Evolutionary conservation across 768 basidiomycete genomes (phyloP), one percentile per base, ranked within the genome.

Genomic region (Lepiota subincarnata): DNA sequence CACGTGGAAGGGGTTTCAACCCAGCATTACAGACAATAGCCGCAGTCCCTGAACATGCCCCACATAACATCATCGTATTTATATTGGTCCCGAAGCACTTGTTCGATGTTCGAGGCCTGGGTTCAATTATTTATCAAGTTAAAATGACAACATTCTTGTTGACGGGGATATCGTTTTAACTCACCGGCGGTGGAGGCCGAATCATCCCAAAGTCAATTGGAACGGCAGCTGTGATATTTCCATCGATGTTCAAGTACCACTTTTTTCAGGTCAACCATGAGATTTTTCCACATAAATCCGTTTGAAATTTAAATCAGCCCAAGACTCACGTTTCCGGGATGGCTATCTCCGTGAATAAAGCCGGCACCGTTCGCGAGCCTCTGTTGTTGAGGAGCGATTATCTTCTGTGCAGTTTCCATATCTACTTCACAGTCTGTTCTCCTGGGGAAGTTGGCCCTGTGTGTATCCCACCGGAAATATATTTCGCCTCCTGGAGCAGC

Each of bases 401-500:
- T 26, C 18, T 12, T 19, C n/a, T 6, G 11, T n/a, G 50, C 50
- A 51, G 14, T 39, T 16, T 11, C 16, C 20, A 51, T 14, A n/a
- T 51, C 50, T 14, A 31, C 40, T 13, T 51, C 28, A 14, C 50
- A 51, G 1, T 26, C 50, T 31, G 41, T 51, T 41, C 24, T 51
- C 20, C 31, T 51, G 40, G 50, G 40, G 28, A 51, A 51, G 7
- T 36, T 31, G 0, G n/a, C 18, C 11, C 4, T 24, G 14, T 20
- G 3, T 7, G 0, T 6, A 16, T 35, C 19, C 50, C 41, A 51
- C 18, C 50, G 18, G 4, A 3, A 13, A 5, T 24, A 42, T 5
- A 51, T 10, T n/a, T 51, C 40, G 7, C 50, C 50, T 20, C 39
- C 50, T 35, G 50, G 41, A 31, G 42, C 42, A 20, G 50, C 19